Evolutionary conservation across 345 rosid genomes (phyloP), one percentile per base, ranked within the genome.

Genomic region (Heritiera fomes): DNA sequence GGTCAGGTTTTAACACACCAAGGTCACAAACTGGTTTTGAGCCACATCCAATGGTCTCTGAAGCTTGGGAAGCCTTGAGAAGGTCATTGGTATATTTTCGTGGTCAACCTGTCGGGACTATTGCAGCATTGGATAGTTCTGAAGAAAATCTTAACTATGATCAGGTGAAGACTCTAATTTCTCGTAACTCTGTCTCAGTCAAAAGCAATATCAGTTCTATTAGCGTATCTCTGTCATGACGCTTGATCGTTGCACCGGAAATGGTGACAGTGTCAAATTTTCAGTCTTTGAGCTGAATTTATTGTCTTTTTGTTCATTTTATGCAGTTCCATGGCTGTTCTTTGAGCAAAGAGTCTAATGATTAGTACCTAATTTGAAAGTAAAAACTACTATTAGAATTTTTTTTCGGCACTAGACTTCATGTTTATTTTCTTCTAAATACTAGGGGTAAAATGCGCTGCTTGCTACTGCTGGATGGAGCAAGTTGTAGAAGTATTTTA

Each of bases 91-190:
- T 94, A 8, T 77, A 82, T 83, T 96, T 96, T 83, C 95, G 97
- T 23, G 97, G 93, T 43, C 92, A 88, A 80, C 94, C 97, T 7
- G 97, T 96, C 56, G 99, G 98, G 43, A 92, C 98, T 0, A 94
- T 96, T 58, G 97, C 99, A 34, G 99, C 98, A 0, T 82, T 88
- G 76, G 97, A 96, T 80, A 90, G 75, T 73, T 87, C 97, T 11
- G 98, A 87, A 7, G 98, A 96, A 71, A 88, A 92, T 11, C 89
- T 92, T 34, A 96, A 96, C 85, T 96, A 96, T 68, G 97, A 96
- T 89, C 99, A 96, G 97, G 99, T 94, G 61, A 79, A 73, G 23
- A 69, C 8, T 50, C 50, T 34, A 47, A 17, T 76, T 49, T 49
- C 58, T 49, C 5, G 23, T 32, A 8, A 30, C 28, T 34, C 75